Base-by-base conservation (phyloP, 2,329 filamentous ascomycete species). In the Epichloe gansuensis region DNA sequence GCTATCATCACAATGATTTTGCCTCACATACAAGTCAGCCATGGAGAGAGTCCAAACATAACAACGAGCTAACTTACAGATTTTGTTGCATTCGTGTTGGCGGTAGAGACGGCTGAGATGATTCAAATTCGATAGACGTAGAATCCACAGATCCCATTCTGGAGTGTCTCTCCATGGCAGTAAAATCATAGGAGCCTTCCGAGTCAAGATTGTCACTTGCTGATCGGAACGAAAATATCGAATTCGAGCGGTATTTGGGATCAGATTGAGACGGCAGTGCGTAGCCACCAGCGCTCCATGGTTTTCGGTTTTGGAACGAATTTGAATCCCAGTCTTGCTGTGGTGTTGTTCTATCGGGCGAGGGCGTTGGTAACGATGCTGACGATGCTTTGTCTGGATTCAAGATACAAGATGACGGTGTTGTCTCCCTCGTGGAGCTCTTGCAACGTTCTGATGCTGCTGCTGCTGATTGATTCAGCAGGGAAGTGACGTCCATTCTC, bases 241-340 rank as follows among this genome's bases (percentile, higher is more conserved):
- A 55, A 41, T 52, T 54, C 38, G 58, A 60, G 17, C 55, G 58
- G 40, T 61, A 56, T 54, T 70, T 72, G 21, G 64, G 63, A 46
- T 73, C 69, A 50, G 69, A 55, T 12, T 68, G 65, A 43, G 71
- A 61, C 4, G 73, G 70, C 23, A 77, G 64, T 25, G 71, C 72
- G 55, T 74, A 77, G 42, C 74, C 74, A 36, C 69, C 71, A 17
- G 70, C 74, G 54, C 75, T 71, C 76, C 75, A 78, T 50, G 74
- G 74, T 40, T 66, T 75, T 51, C 74, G 70, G 34, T 54, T 56
- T 56, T 55, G 61, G 21, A 50, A 56, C 35, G 61, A 55, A 27
- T 52, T 58, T 21, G 52, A 43, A 44, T 60, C 58, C 55, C 53
- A 57, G 27, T 58, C 54, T 34, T 58, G 54, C 23, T 56, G 57